These are phyloP conservation scores for Phialophora tarda DNA, from an alignment of 2,329 filamentous ascomycete species.

Conservation along the genomic window DNA sequence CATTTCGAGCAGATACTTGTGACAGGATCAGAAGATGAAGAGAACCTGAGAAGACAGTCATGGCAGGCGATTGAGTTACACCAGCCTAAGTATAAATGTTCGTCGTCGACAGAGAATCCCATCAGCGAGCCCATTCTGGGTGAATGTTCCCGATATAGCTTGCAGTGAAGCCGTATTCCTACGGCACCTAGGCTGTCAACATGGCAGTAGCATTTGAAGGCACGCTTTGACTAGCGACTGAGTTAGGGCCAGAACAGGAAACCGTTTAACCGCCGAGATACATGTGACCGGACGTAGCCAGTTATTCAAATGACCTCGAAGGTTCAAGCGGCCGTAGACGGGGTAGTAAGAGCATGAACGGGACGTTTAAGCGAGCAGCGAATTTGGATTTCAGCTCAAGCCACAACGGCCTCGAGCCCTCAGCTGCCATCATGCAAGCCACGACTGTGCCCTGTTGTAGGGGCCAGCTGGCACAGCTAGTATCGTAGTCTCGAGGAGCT, in stretches of 20 bases:
- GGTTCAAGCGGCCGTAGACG: background rate
- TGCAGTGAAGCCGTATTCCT: background rate
- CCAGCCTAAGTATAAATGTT: background rate
- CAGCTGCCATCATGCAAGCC: background rate
- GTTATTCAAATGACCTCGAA: background rate
- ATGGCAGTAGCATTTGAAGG: background rate
- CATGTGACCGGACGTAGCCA: background rate
- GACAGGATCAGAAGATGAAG: background rate
- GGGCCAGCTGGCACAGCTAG: background rate
- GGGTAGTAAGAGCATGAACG: background rate
- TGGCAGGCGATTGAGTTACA: background rate
- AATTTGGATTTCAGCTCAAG: background rate
- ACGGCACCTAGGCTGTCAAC: background rate
- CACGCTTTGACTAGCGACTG: background rate
- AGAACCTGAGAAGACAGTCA: background rate
- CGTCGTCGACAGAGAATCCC: background rate
- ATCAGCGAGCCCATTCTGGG: background rate
- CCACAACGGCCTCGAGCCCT: background rate
- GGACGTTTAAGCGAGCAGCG: background rate
- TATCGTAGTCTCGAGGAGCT: background rate
- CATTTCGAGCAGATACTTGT: slow-evolving; percentile 3
- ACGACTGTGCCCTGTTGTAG: background rate
- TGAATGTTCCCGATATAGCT: background rate
- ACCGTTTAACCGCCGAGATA: background rate
- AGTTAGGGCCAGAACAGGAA: background rate